Evolutionary conservation across 2,329 filamentous ascomycete genomes (phyloP).

Genomic region (Botryotinia calthae): DNA sequence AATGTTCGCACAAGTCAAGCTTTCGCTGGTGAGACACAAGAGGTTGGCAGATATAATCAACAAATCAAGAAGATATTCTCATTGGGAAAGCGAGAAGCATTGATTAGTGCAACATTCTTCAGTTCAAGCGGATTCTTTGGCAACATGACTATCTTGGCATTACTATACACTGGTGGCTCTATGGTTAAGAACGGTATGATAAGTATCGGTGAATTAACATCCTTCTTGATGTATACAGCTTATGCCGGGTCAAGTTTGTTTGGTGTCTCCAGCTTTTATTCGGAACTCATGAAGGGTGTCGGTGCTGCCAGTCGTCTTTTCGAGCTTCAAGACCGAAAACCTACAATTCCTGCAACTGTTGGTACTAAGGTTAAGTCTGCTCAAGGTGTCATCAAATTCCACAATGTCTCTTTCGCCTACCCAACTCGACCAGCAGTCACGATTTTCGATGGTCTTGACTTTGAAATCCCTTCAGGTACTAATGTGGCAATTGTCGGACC

Average conservation of each 20-base stretch:
- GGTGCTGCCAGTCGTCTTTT: conserved; percentile 95
- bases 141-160: conserved; percentile 90
- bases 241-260: conserved; percentile 85
- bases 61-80: conserved; percentile 91
- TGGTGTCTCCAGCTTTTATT: conserved; percentile 93
- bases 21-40: conserved; percentile 88
- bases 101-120: conserved; percentile 91
- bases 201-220: conserved; percentile 87
- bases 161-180: conserved; percentile 85
- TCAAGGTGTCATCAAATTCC: conserved; percentile 84
- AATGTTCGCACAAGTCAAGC: conserved; percentile 97
- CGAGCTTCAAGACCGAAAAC: conserved; percentile 87
- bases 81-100: conserved; percentile 80
- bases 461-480: conserved; percentile 86
- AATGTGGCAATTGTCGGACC: conserved; percentile 97
- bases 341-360: conserved; percentile 82
- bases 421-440: conserved; percentile 87
- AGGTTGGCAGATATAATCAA: conserved; percentile 85
- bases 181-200: conserved; percentile 86
- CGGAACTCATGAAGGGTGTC: conserved; percentile 97
- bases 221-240: conserved; percentile 97
- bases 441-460: conserved; percentile 87
- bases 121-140: conserved; percentile 82
- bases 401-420: conserved; percentile 83
- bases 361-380: conserved; percentile 78